These are phyloP conservation scores for Aureobasidium mangrovei DNA, from an alignment of 2,329 filamentous ascomycete genomes.

Conservation along the genomic window DNA sequence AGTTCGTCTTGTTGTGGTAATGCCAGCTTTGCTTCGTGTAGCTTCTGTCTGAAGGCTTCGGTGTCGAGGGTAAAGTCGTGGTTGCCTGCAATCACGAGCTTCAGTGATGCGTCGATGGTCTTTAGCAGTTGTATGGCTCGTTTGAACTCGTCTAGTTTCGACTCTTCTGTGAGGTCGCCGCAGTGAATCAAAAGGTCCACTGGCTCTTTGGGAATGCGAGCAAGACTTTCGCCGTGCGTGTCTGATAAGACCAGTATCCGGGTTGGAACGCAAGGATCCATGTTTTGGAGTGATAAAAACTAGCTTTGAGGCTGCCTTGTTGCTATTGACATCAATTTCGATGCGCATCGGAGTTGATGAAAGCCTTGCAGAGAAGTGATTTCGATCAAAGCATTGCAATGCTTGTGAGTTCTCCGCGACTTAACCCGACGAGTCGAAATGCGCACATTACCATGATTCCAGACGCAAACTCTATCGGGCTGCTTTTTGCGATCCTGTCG, in stretches of 20 bases:
- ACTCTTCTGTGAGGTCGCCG: conserved; percentile 30
- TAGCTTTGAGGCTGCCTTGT: too few species aligned
- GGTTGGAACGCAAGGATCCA: neutral
- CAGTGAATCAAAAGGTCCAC: conserved; percentile 33
- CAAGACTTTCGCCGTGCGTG: neutral
- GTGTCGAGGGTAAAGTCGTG: conserved; percentile 26
- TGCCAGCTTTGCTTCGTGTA: neutral
- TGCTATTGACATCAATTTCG: too few species aligned
- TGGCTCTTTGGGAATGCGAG: neutral
- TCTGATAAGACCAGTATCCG: neutral
- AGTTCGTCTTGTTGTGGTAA: neutral
- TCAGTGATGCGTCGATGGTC: conserved; percentile 25
- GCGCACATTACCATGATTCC: too few species aligned
- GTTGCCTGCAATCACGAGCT: conserved; percentile 31
- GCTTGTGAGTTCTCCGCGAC: too few species aligned
- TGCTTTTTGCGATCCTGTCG: too few species aligned
- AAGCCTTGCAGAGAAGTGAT: too few species aligned
- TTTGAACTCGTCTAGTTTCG: conserved; percentile 24
- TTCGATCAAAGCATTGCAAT: too few species aligned
- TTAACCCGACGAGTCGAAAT: too few species aligned
- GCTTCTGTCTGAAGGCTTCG: neutral
- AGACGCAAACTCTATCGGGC: too few species aligned
- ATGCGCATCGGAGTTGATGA: too few species aligned
- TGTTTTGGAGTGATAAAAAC: too few species aligned
- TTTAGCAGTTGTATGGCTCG: conserved; percentile 23